Conservation (phyloP, 2,329 filamentous ascomycete genomes). For the Lecanicillium sp. region DNA sequence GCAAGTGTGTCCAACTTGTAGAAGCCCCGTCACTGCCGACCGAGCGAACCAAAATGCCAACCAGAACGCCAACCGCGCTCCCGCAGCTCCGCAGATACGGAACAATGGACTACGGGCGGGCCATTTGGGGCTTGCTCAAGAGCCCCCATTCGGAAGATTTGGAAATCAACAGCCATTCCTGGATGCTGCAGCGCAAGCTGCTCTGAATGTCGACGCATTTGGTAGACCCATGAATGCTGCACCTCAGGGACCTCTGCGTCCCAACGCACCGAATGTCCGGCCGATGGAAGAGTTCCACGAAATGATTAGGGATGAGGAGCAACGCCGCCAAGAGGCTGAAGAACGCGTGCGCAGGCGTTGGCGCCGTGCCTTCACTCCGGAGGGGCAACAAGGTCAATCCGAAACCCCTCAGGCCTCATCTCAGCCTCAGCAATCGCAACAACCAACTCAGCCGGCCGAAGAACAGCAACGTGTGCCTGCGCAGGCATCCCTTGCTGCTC, state of each 20-base stretch:
- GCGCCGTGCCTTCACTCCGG: neutral
- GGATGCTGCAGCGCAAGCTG: constrained; percentile 1
- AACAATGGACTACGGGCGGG: neutral
- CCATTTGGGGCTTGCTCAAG: constrained; percentile 1
- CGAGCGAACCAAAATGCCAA: constrained; percentile 23
- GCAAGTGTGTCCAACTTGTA: constrained; percentile 93
- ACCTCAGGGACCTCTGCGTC: neutral
- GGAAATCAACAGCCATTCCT: neutral
- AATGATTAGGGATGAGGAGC: constrained; percentile 8
- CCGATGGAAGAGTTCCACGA: constrained; percentile 6
- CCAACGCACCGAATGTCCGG: constrained; percentile 1
- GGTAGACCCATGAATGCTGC: neutral
- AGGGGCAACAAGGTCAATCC: neutral
- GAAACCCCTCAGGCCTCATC: neutral
- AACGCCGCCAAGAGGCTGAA: constrained; percentile 7
- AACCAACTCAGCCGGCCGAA: neutral
- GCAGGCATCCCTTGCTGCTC: neutral
- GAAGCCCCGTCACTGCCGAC: constrained; percentile 59
- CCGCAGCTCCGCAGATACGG: constrained; percentile 19
- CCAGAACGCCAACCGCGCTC: constrained; percentile 20
- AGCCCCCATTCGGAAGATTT: constrained; percentile 6
- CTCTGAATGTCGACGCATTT: neutral
- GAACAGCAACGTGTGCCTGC: no score
- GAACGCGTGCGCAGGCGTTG: constrained; percentile 5
- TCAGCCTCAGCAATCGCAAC: neutral